Evolutionary conservation across 1,139 yeast genomes (phyloP), one percentile per base, ranked within the genome.

Genomic region (Protomyces pachydermus): DNA sequence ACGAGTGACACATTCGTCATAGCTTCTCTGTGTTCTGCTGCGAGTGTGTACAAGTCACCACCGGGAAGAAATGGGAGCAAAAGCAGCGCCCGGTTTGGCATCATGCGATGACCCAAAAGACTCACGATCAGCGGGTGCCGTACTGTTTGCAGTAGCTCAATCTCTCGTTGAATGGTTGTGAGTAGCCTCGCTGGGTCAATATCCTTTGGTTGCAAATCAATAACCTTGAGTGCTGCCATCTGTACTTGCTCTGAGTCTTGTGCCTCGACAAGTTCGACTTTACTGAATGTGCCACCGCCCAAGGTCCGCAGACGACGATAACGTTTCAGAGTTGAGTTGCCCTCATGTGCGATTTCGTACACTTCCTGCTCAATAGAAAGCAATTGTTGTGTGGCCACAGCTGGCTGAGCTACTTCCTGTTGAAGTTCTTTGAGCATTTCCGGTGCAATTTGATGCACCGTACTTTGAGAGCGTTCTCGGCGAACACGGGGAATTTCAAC

Each of bases 21-120:
- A 18, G 56, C 20, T 25, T 75, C 75, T 1, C 80, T 81, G 97
- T 12, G 78, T 57, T 77, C 76, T 0, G 82, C 78, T 25, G 85
- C 72, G 68, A 84, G 85, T 0, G 88, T 84, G 68, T 84, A 84
- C 18, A 85, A 73, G 70, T 86, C 91, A 0, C 90, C 90, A 0
- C 91, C 90, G 64, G 82, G 76, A 71, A 91, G 88, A 72, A 82
- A 88, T 1, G 91, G 89, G 70, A 91, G 78, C 56, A 87, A 86
- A 73, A 91, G 80, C 39, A 83, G 65, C 5, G 79, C 78, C 6
- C 74, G 68, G 3, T 38, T 39, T 32, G 18, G 28, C 14, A 32
- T n/a, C 32, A 52, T 25, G 66, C 70, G 74, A 68, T 71, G 76
- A 64, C 72, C 80, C 75, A 74, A 66, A 70, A 76, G 62, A 73